Conservation (phyloP, 228 moss, liverwort and hornwort species). For the Sphagnum fallax region DNA sequence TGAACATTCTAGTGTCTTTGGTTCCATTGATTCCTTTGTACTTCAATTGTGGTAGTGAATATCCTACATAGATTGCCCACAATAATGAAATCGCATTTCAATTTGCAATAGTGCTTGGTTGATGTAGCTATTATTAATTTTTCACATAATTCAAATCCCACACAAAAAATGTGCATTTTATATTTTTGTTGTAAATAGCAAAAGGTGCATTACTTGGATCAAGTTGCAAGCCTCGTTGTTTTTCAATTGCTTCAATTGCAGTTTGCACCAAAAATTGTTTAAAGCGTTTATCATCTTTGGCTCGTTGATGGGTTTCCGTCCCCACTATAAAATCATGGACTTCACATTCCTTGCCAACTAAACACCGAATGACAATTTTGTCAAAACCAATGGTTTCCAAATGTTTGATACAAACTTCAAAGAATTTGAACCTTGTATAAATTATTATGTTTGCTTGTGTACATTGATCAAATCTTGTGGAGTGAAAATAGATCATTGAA, state of each 20-base stretch:
- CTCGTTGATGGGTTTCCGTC: constrained; percentile 9
- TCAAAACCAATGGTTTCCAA: not conserved
- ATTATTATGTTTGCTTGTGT: not conserved
- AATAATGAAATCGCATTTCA: not conserved
- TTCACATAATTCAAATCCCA: too few species aligned
- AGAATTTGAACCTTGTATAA: not conserved
- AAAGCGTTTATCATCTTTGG: constrained; percentile 13
- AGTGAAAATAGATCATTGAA: not conserved
- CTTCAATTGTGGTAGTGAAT: constrained; percentile 1
- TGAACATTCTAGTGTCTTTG: constrained; percentile 14
- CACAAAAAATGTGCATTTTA: too few species aligned
- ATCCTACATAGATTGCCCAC: not conserved
- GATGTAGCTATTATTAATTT: too few species aligned
- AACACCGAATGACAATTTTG: not conserved
- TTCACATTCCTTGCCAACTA: constrained; percentile 11
- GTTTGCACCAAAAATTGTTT: constrained; percentile 25
- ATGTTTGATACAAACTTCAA: not conserved
- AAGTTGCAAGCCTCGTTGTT: constrained; percentile 6
- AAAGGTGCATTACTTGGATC: constrained; percentile 3
- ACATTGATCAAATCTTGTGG: not conserved
- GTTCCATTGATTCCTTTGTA: constrained; percentile 15
- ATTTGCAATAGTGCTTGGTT: too few species aligned
- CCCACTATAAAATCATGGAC: constrained; percentile 22
- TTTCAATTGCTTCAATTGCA: constrained; percentile 34
- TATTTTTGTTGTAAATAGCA: too few species aligned